Conservation (phyloP, 352 stramenopile species). For the Phytophthora litchii region DNA sequence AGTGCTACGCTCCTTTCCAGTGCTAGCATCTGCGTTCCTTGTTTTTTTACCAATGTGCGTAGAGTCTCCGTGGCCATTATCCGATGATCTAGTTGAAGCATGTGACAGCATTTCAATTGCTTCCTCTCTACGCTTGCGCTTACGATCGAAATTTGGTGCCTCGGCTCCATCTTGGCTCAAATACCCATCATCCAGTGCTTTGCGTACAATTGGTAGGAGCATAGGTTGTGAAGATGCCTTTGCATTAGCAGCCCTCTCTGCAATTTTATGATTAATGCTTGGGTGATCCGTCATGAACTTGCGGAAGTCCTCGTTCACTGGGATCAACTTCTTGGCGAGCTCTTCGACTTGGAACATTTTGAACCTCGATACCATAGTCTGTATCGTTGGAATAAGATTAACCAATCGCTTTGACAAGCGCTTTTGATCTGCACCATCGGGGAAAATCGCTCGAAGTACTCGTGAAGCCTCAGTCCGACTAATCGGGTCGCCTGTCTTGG, state of each 20-base stretch:
- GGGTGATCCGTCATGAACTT: constrained; percentile 53
- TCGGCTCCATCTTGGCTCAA: constrained; percentile 55
- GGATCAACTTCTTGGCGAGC: constrained; percentile 39
- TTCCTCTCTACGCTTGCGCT: constrained; percentile 55
- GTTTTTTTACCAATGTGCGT: constrained; percentile 14
- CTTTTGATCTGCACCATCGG: constrained; percentile 28
- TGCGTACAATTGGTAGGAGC: constrained; percentile 31
- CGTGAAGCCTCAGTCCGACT: constrained; percentile 45
- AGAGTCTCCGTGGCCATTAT: neutral
- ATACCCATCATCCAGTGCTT: constrained; percentile 58
- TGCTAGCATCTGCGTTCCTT: neutral
- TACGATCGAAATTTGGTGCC: constrained; percentile 26
- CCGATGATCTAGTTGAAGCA: constrained; percentile 19
- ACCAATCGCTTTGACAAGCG: constrained; percentile 62
- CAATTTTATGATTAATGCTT: constrained; percentile 34
- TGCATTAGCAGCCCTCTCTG: constrained; percentile 11
- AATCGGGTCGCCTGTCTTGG: constrained; percentile 35
- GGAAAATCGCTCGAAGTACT: constrained; percentile 60
- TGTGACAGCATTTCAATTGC: constrained; percentile 55
- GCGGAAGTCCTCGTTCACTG: constrained; percentile 38
- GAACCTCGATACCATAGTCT: constrained; percentile 51
- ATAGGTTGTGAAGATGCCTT: constrained; percentile 14
- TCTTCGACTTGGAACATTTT: constrained; percentile 41
- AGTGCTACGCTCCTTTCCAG: neutral
- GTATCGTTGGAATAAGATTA: constrained; percentile 64